A percentile compares a stretch with the other conserved stretches of the same genome.
Conservation (phyloP, 768 basidiomycete species). For the Pulveroboletus sp. region DNA sequence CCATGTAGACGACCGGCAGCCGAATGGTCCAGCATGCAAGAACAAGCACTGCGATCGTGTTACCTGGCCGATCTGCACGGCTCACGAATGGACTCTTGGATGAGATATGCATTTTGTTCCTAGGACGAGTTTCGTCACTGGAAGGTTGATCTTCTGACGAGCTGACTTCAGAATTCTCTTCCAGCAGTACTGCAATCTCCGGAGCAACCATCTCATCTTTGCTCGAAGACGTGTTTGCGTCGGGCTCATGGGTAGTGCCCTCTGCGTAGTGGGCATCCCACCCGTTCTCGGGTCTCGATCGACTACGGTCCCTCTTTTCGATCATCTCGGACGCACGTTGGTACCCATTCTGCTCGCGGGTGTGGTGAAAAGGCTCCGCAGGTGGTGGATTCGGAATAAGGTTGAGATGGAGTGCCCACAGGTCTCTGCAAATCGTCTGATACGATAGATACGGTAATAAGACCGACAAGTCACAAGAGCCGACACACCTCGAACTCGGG, state of each 20-base stretch:
- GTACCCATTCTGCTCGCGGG: constrained; percentile 34
- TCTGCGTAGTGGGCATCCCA: constrained; percentile 4
- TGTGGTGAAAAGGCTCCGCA: constrained; percentile 52
- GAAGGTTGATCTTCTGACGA: constrained; percentile 27
- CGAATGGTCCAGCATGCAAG: constrained; percentile 78
- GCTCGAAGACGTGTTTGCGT: constrained; percentile 10
- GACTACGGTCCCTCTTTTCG: neutral
- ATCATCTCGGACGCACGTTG: constrained; percentile 8
- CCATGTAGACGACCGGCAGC: constrained; percentile 68
- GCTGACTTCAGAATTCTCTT: constrained; percentile 35
- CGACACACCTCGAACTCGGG: constrained; percentile 68
- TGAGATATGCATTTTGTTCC: constrained; percentile 2
- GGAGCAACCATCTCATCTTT: constrained; percentile 28
- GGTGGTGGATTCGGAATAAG: constrained; percentile 56
- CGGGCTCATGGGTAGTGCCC: constrained; percentile 7
- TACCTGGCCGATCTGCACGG: constrained; percentile 38
- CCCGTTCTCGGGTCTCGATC: constrained; percentile 17
- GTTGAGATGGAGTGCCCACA: constrained; percentile 75
- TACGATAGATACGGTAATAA: constrained; percentile 5
- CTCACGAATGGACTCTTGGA: constrained; percentile 19
- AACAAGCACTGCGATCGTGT: constrained; percentile 63
- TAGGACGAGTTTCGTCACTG: constrained; percentile 10
- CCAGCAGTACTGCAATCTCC: constrained; percentile 37
- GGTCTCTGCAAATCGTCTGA: constrained; percentile 68
- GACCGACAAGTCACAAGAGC: neutral